Evolutionary conservation across 2,329 filamentous ascomycete species (phyloP).

Genomic region (Trichoderma sp.): DNA sequence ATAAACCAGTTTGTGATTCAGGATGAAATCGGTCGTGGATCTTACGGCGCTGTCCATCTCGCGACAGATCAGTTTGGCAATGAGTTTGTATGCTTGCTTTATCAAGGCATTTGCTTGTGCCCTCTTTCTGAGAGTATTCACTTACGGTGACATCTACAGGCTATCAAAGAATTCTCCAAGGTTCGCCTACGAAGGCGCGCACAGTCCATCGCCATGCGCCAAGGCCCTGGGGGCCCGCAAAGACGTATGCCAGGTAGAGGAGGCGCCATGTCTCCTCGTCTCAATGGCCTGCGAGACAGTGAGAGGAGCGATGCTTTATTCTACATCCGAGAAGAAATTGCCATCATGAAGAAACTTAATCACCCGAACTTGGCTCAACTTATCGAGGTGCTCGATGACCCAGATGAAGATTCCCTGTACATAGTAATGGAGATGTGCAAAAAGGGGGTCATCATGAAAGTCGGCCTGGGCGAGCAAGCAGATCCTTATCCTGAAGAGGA

Average conservation of each 20-base stretch:
- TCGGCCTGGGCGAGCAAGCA: slow-evolving; percentile 80
- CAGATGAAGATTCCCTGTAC: slow-evolving; percentile 91
- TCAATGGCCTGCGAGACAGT: slow-evolving; percentile 42
- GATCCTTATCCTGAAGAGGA: slow-evolving; percentile 80
- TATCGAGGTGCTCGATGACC: slow-evolving; percentile 93
- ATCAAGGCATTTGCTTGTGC: neutral
- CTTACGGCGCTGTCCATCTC: slow-evolving; percentile 89
- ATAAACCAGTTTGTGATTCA: slow-evolving; percentile 96
- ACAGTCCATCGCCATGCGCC: slow-evolving; percentile 79
- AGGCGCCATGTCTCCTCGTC: slow-evolving; percentile 28
- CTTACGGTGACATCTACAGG: slow-evolving; percentile 54
- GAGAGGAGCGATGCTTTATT: slow-evolving; percentile 73
- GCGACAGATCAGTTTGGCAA: slow-evolving; percentile 87
- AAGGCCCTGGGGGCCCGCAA: slow-evolving; percentile 43
- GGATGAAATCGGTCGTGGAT: slow-evolving; percentile 95
- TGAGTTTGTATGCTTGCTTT: slow-evolving; percentile 73
- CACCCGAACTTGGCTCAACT: slow-evolving; percentile 92
- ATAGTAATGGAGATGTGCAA: slow-evolving; percentile 99
- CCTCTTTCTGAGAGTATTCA: neutral
- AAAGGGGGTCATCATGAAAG: slow-evolving; percentile 95
- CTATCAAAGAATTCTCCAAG: slow-evolving; percentile 97
- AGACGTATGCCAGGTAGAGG: slow-evolving; percentile 33
- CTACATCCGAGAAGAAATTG: slow-evolving; percentile 92
- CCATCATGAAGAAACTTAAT: slow-evolving; percentile 98
- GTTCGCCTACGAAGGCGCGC: slow-evolving; percentile 83